Base-by-base conservation (phyloP, 2,329 filamentous ascomycete species). In the Talaromyces sp. region DNA sequence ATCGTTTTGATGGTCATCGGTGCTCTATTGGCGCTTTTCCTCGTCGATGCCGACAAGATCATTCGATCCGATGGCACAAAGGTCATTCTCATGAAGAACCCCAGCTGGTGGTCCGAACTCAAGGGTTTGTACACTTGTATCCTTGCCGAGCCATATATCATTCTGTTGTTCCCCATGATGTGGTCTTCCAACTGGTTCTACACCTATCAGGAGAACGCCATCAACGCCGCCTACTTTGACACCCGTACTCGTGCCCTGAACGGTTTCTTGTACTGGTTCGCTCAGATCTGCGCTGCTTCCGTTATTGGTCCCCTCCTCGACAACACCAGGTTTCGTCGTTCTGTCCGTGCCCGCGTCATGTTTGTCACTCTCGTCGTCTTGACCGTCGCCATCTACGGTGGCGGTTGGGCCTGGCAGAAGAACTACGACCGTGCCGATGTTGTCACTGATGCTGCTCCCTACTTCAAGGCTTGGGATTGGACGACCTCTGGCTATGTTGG, bases 71-170 rank as follows among this genome's bases (percentile, higher is more conserved):
- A 93, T 74, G 90, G 90, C 66, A 87, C 87, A 13, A 80, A 85
- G 67, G 86, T 93, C 71, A 89, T 93, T 66, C 76, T 91, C 65
- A 92, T 91, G 89, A 90, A 91, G 81, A 89, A 92, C 77, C 90
- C 90, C 4, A 89, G 87, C 60, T 92, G 89, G 89, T 84, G 84
- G 72, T 86, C 87, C 4, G 90, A 93, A 78, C 76, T 93, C 67
- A 67, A 83, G n/a, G 90, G 90, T 56, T 84, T 93, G 7, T 89
- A 82, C 76, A 84, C 91, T 74, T 90, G 88, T 0, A 78, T 93
- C 68, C 77, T 79, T 61, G 81, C 81, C 15, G 87, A 91, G 67
- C 86, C 87, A 1, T 90, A 86, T 77, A 85, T 91, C 70, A 68
- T 90, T 61, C 77, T 87, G 35, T 82, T 91, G 27, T 90, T 90